Conservation (phyloP, 1,139 yeast species). For the Taphrina betulina region DNA sequence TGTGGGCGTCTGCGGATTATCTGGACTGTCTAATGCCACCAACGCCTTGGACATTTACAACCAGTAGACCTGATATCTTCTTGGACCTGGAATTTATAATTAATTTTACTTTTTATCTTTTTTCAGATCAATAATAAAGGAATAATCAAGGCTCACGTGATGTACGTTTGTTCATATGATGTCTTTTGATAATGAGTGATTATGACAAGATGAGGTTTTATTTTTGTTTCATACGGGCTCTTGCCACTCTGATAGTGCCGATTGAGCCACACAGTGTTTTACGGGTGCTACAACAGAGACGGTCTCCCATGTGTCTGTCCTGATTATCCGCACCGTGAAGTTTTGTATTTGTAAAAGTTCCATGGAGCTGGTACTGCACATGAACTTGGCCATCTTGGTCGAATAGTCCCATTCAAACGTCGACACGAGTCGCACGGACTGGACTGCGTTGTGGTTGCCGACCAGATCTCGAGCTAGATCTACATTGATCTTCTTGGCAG, state of each 20-base stretch:
- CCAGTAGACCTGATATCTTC: too few species aligned
- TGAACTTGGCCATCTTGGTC: constrained; percentile 23
- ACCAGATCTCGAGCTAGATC: constrained; percentile 28
- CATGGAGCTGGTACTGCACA: constrained; percentile 25
- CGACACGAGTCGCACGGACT: constrained; percentile 17
- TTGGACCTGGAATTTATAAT: too few species aligned
- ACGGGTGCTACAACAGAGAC: constrained; percentile 22
- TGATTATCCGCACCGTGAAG: constrained; percentile 16
- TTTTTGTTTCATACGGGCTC: constrained; percentile 20
- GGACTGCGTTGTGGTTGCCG: constrained; percentile 26
- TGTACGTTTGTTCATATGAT: too few species aligned
- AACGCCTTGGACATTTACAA: constrained; percentile 12
- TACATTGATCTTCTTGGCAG: constrained; percentile 11
- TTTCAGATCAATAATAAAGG: too few species aligned
- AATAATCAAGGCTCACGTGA: too few species aligned
- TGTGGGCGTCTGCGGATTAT: constrained; percentile 8
- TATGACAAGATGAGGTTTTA: too few species aligned
- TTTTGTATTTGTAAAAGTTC: constrained; percentile 17
- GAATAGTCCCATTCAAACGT: constrained; percentile 21
- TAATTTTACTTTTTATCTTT: too few species aligned
- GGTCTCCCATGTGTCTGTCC: constrained; percentile 20
- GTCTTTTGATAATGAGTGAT: too few species aligned
- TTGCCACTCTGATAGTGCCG: constrained; percentile 20
- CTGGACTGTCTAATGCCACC: constrained; percentile 6
- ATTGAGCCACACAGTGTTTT: constrained; percentile 13